Percentiles rank a stretch among this genome's conserved stretches.
phyloP scores from a whole-genome alignment of 225 moss, liverwort and hornwort genomes.

The Thuidium tamariscinum region DNA sequence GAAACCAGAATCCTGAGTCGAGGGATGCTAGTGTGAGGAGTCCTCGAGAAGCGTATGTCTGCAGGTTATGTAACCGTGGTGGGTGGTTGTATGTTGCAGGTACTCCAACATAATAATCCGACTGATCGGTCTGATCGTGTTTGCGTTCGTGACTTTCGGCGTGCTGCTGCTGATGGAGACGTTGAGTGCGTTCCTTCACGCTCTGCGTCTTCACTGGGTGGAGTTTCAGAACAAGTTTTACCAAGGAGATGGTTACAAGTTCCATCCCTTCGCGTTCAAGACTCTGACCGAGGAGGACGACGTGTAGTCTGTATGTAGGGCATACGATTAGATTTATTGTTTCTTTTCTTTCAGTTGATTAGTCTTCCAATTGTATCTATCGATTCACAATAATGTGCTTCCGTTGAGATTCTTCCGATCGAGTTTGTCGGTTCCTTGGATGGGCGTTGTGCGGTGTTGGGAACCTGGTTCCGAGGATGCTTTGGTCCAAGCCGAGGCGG shows the following conservation, averaged over 20 bases:
- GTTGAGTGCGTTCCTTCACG: conserved; percentile 87
- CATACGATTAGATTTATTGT: neutral
- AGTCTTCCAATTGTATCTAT: conserved; percentile 8
- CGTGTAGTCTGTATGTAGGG: conserved; percentile 4
- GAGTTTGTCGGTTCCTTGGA: neutral
- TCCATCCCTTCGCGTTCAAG: conserved; percentile 72
- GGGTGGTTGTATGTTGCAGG: conserved; percentile 15
- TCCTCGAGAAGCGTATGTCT: neutral
- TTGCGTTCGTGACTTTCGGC: conserved; percentile 62
- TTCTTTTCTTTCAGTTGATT: neutral
- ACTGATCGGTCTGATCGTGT: conserved; percentile 68
- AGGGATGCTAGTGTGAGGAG: neutral
- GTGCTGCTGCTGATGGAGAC: conserved; percentile 94
- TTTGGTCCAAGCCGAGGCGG: neutral
- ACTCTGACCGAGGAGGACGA: conserved; percentile 77
- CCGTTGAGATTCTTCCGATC: neutral
- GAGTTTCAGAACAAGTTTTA: conserved; percentile 99
- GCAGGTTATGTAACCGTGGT: neutral
- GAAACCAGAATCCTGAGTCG: neutral
- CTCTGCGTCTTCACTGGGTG: conserved; percentile 93
- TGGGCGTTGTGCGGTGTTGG: neutral
- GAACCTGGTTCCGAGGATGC: neutral
- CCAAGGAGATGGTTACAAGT: conserved; percentile 87
- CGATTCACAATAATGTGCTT: neutral
- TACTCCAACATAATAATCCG: conserved; percentile 65